These are phyloP conservation scores for Leucosporidium creatinivorum DNA, from an alignment of 768 basidiomycete species.

Conservation along the genomic window DNA sequence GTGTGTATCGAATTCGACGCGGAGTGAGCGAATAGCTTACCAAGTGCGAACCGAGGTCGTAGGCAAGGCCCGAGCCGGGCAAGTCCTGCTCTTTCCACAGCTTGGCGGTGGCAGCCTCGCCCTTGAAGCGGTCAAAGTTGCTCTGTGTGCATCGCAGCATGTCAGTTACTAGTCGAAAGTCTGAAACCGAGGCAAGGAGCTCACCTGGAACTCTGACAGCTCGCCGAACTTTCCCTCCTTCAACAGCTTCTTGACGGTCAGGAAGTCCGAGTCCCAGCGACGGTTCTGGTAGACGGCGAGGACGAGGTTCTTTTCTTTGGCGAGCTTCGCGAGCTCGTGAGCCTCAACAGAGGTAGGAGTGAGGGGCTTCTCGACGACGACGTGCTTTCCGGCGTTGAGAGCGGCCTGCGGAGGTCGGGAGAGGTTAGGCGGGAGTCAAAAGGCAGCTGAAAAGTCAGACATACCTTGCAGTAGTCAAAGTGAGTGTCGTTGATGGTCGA, in stretches of 20 bases:
- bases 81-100: constrained; percentile 70
- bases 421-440: constrained; percentile 34
- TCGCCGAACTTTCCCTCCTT: constrained; percentile 42
- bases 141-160: neutral
- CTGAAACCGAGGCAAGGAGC: neutral
- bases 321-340: constrained; percentile 54
- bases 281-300: constrained; percentile 50
- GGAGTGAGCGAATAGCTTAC: constrained; percentile 20
- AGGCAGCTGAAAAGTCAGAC: neutral
- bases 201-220: constrained; percentile 24
- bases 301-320: constrained; percentile 55
- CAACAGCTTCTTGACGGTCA: constrained; percentile 57
- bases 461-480: constrained; percentile 61
- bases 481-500: constrained; percentile 70
- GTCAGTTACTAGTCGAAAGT: neutral
- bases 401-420: neutral
- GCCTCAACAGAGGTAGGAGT: constrained; percentile 58
- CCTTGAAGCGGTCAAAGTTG: constrained; percentile 64
- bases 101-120: constrained; percentile 21
- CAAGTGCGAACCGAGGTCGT: constrained; percentile 72
- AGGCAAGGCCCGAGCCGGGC: constrained; percentile 60
- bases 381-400: constrained; percentile 39
- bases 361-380: constrained; percentile 73
- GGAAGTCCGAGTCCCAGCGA: constrained; percentile 71
- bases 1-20: neutral